Evolutionary conservation across 768 basidiomycete species (phyloP).

Genomic region (Pleurotus djamor): DNA sequence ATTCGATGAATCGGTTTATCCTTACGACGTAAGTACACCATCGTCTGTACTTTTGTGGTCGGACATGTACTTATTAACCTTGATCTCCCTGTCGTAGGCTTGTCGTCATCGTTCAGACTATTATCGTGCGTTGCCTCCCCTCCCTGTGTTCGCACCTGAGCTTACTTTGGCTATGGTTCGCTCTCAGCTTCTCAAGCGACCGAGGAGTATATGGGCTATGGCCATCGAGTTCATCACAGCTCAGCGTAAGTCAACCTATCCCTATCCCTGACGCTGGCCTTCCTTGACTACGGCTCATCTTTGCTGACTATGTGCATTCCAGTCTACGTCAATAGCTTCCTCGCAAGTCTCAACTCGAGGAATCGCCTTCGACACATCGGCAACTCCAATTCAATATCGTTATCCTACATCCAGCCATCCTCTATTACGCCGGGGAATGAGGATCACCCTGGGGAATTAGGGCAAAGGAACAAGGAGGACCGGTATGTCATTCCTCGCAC

Average conservation of each 20-base stretch:
- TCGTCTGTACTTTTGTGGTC: neutral
- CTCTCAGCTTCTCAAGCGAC: neutral
- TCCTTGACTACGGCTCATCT: neutral
- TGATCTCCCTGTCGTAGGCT: neutral
- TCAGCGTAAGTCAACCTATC: neutral
- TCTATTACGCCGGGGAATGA: too few relatives aligned
- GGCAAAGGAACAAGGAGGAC: too few relatives aligned
- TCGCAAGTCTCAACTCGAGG: neutral
- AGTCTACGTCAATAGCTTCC: constrained; percentile 3
- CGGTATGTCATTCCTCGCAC: too few relatives aligned
- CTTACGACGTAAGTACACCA: neutral
- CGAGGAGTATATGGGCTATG: neutral
- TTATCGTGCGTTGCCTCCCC: neutral
- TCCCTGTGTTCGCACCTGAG: neutral
- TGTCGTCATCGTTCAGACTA: neutral
- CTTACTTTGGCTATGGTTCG: neutral
- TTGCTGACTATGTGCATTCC: neutral
- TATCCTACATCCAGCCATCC: neutral
- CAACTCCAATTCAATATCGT: neutral
- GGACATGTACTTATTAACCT: neutral
- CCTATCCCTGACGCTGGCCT: too few relatives aligned
- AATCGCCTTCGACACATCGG: neutral
- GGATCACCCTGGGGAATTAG: too few relatives aligned
- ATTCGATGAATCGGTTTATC: neutral
- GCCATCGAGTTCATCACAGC: neutral